Evolutionary conservation across 75 land plant genomes (phyloP).

Genomic region (Pinus tabuliformis): DNA sequence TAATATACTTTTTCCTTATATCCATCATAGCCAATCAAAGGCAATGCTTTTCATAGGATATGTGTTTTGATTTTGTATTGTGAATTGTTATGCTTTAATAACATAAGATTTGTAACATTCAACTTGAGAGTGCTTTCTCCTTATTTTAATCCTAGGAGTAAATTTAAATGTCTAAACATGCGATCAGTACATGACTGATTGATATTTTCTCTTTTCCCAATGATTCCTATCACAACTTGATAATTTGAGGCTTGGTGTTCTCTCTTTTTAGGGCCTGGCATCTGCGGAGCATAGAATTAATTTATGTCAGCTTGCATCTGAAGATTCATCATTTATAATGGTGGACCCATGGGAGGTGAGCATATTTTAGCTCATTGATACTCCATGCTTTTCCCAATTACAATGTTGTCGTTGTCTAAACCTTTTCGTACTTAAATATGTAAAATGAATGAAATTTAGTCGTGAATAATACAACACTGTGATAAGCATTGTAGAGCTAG

Average conservation of each 20-base stretch:
- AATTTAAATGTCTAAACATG: neutral
- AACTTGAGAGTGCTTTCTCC: neutral
- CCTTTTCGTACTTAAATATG: neutral
- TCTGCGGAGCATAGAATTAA: conserved; percentile 81
- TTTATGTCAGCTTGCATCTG: conserved; percentile 74
- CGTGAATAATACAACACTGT: neutral
- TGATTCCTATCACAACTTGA: neutral
- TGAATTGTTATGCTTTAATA: neutral
- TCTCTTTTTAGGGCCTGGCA: conserved; percentile 57
- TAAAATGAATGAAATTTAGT: neutral
- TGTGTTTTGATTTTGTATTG: neutral
- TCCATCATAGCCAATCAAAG: no score
- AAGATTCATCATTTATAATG: conserved; percentile 83
- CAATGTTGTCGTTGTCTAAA: neutral
- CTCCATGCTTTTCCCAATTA: neutral
- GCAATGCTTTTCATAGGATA: neutral
- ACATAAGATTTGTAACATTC: neutral
- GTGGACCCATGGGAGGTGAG: conserved; percentile 98
- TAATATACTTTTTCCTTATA: no score
- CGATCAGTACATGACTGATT: neutral
- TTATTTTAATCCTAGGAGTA: neutral
- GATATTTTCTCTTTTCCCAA: neutral
- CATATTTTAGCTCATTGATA: neutral
- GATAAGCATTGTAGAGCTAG: neutral
- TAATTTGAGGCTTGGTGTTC: neutral